Percentiles rank a stretch among this genome's conserved stretches.
Conservation (phyloP, 2,329 filamentous ascomycete species). For the Ophiostoma novo-ulmi region DNA sequence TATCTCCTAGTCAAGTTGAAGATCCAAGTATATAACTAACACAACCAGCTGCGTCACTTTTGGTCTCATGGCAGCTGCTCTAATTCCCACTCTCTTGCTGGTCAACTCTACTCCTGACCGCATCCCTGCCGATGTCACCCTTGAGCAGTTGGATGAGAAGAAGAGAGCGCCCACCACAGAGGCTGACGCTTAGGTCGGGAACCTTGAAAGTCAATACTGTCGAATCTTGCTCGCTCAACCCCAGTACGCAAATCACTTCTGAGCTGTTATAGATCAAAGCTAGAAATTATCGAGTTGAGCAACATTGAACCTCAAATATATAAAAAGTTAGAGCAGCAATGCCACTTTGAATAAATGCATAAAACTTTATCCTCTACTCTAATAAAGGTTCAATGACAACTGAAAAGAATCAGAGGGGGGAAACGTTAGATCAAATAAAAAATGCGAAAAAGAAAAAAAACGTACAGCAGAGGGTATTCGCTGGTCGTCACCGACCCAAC, state of each 20-base stretch:
- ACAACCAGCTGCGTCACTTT: neutral
- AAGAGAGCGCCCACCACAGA: neutral
- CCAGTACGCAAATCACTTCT: no score
- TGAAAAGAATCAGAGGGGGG: no score
- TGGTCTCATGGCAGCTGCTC: neutral
- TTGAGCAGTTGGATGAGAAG: neutral
- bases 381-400: no score
- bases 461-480: slow-evolving; percentile 1
- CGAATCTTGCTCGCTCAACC: no score
- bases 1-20: neutral
- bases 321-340: no score
- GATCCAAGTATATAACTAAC: neutral
- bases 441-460: neutral
- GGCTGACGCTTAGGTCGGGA: neutral
- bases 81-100: neutral
- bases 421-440: neutral
- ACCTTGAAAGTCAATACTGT: no score
- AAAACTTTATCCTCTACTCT: no score
- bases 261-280: no score
- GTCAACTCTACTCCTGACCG: neutral
- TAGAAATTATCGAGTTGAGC: no score
- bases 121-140: neutral
- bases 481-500: neutral
- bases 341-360: no score
- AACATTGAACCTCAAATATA: no score